Evolutionary conservation across 176 grass and related monocot genomes (phyloP).

Genomic region (Neostapfia colusana): DNA sequence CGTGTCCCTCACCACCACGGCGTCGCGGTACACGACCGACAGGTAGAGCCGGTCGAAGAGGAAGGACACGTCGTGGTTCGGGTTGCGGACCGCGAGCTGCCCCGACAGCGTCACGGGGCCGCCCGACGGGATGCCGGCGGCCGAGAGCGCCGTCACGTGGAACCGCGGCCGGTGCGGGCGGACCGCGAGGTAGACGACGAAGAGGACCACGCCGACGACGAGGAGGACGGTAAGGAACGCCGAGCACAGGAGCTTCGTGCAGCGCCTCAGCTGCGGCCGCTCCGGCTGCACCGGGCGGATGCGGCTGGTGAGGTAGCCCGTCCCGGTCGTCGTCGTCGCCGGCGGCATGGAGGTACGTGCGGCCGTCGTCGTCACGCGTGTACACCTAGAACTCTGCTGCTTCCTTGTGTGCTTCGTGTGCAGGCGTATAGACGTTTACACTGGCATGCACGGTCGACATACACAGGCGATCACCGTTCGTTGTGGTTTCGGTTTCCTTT

Average conservation of each 20-base stretch:
- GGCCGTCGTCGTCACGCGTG: not conserved
- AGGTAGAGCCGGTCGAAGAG: constrained; percentile 57
- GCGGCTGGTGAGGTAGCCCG: not conserved
- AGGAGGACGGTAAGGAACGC: constrained; percentile 58
- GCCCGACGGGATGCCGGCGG: constrained; percentile 39
- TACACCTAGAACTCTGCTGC: not conserved
- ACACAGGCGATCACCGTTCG: not conserved
- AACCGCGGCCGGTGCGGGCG: constrained; percentile 87
- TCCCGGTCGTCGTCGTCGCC: constrained; percentile 9
- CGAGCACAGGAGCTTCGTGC: constrained; percentile 66
- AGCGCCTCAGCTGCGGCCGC: constrained; percentile 43
- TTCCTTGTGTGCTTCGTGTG: not conserved
- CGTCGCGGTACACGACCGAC: constrained; percentile 54
- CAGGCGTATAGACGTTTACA: not conserved
- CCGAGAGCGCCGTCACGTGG: constrained; percentile 60
- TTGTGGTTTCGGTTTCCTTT: constrained; percentile 32
- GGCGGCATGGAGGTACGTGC: not conserved
- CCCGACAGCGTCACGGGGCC: constrained; percentile 34
- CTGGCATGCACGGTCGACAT: constrained; percentile 18
- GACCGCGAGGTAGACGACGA: constrained; percentile 70
- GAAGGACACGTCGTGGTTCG: constrained; percentile 64
- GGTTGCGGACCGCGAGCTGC: constrained; percentile 59
- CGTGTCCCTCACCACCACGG: constrained; percentile 35
- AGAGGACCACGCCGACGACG: constrained; percentile 57
- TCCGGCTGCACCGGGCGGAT: constrained; percentile 25